A percentile compares a stretch with the other conserved stretches of the same genome.
These are phyloP conservation scores for Tricholoma sp. DNA, from an alignment of 768 basidiomycete genomes.

Conservation along the genomic window DNA sequence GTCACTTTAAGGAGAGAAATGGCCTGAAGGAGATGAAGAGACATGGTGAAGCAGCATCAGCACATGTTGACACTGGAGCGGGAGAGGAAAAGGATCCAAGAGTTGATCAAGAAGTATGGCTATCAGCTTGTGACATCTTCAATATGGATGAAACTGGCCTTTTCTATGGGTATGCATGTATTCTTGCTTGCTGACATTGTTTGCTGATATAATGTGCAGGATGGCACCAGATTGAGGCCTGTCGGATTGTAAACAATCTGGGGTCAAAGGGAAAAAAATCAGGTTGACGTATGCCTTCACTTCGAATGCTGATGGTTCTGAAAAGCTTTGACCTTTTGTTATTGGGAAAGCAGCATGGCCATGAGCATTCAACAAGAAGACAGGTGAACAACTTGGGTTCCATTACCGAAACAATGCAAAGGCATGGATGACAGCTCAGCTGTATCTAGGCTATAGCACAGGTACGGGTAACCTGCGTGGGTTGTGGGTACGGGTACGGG, in stretches of 20 bases:
- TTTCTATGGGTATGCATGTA: slow-evolving; percentile 17
- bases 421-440: slow-evolving; percentile 30
- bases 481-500: too few relatives aligned
- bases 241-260: slow-evolving; percentile 11
- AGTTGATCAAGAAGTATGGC: slow-evolving; percentile 21
- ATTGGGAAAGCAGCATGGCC: slow-evolving; percentile 30
- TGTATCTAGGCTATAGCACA: slow-evolving; percentile 33
- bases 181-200: background rate
- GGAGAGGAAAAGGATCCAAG: slow-evolving; percentile 20
- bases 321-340: slow-evolving; percentile 22
- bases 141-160: slow-evolving; percentile 35
- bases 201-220: slow-evolving; percentile 11
- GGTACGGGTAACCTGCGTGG: too few relatives aligned
- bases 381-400: slow-evolving; percentile 26
- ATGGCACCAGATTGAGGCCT: slow-evolving; percentile 28
- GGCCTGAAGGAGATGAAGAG: slow-evolving; percentile 21
- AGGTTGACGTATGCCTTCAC: slow-evolving; percentile 27
- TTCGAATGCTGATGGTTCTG: slow-evolving; percentile 29
- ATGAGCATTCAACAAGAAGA: slow-evolving; percentile 23
- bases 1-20: slow-evolving; percentile 18
- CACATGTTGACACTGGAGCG: slow-evolving; percentile 10
- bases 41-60: slow-evolving; percentile 32
- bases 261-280: slow-evolving; percentile 23
- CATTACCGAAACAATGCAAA: slow-evolving; percentile 32
- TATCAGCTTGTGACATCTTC: slow-evolving; percentile 27